Evolutionary conservation across 1,284 basidiomycete species (phyloP).

Genomic region (Gomphus sp.): DNA sequence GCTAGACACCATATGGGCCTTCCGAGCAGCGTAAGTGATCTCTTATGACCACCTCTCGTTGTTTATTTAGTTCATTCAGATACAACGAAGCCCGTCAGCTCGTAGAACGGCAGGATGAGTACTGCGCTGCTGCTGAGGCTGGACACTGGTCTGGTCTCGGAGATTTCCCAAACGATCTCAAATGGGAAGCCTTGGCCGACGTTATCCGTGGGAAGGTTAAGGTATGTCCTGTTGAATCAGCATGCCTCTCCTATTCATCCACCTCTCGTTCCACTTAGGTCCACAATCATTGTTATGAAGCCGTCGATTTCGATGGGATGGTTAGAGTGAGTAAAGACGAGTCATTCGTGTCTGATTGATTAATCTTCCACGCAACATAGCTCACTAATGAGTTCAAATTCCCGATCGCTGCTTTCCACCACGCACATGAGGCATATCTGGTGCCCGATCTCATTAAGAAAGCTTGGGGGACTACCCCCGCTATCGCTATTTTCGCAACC

Average conservation of each 20-base stretch:
- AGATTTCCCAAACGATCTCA: conserved; percentile 64
- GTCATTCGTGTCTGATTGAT: background rate
- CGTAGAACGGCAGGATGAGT: conserved; percentile 63
- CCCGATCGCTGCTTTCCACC: conserved; percentile 38
- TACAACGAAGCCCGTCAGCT: conserved; percentile 65
- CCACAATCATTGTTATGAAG: conserved; percentile 40
- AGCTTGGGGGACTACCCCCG: conserved; percentile 38
- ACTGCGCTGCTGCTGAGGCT: conserved; percentile 43
- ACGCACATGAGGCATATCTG: conserved; percentile 45
- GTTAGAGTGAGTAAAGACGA: conserved; percentile 15
- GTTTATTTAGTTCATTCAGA: conserved; percentile 19
- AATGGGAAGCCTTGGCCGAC: conserved; percentile 79
- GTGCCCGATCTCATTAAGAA: conserved; percentile 40
- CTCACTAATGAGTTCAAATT: conserved; percentile 45
- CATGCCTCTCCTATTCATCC: conserved; percentile 16
- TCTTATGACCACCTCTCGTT: background rate
- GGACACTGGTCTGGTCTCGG: conserved; percentile 51
- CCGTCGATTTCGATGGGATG: conserved; percentile 36
- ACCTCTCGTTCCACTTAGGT: conserved; percentile 31
- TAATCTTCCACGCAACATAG: conserved; percentile 11
- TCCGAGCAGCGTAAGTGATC: conserved; percentile 31
- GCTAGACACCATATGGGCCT: conserved; percentile 49
- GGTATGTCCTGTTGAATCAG: conserved; percentile 35
- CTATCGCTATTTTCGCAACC: conserved; percentile 45
- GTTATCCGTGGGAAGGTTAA: conserved; percentile 69